Evolutionary conservation across 1,284 basidiomycete genomes (phyloP).

Genomic region (Ustilago bromivora): DNA sequence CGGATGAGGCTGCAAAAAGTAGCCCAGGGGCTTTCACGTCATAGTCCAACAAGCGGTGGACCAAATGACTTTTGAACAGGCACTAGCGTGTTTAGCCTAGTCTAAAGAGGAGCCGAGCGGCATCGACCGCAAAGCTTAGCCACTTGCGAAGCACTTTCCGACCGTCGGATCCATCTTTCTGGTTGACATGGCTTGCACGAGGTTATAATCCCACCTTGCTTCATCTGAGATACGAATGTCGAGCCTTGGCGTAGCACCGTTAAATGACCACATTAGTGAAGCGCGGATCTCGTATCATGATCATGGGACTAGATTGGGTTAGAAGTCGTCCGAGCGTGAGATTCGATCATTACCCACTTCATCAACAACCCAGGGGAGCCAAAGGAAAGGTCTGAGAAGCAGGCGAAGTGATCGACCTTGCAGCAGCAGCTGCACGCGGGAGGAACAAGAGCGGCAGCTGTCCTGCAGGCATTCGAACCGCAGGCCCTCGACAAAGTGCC

Average conservation of each 20-base stretch:
- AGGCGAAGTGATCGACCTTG: constrained; percentile 1
- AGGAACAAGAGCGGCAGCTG: constrained; percentile 5
- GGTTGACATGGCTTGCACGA: too few species aligned
- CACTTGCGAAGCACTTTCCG: neutral
- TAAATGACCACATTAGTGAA: neutral
- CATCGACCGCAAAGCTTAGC: constrained; percentile 8
- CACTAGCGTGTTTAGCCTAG: constrained; percentile 5
- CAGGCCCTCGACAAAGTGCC: neutral
- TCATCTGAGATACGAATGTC: too few species aligned
- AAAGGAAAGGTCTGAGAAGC: neutral
- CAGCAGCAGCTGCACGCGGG: neutral
- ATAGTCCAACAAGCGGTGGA: neutral
- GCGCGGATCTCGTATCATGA: neutral
- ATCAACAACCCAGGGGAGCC: neutral
- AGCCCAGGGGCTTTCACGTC: neutral
- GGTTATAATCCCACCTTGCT: too few species aligned
- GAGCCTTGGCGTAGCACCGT: neutral
- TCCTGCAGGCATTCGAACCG: neutral
- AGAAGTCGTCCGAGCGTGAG: neutral
- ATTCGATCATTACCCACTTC: neutral
- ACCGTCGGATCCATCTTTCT: neutral
- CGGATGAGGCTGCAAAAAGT: neutral
- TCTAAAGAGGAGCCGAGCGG: neutral
- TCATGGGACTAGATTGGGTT: neutral
- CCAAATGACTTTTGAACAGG: neutral